These are phyloP conservation scores for Uncinocarpus reesii DNA, from an alignment of 2,329 filamentous ascomycete genomes.

Conservation along the genomic window DNA sequence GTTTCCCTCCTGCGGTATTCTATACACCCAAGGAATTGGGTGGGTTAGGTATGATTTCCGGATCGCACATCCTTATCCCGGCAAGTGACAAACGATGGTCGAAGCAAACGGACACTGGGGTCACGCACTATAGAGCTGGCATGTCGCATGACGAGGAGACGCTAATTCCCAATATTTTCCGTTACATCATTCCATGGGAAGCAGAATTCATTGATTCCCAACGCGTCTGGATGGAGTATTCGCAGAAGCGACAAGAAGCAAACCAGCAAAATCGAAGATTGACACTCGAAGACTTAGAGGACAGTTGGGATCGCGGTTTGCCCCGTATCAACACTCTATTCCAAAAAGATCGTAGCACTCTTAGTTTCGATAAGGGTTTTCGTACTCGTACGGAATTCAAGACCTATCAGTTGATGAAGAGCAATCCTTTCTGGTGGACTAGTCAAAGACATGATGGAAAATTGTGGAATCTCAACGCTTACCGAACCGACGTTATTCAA, in stretches of 20 bases:
- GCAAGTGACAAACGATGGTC: conserved; percentile 97
- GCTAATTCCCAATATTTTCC: conserved; percentile 95
- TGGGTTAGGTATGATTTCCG: conserved; percentile 97
- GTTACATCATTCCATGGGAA: conserved; percentile 98
- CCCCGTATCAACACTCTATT: conserved; percentile 98
- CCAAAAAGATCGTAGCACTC: conserved; percentile 93
- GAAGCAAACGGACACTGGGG: conserved; percentile 93
- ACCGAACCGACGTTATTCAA: conserved; percentile 93
- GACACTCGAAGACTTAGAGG: conserved; percentile 90
- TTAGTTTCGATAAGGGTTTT: conserved; percentile 98
- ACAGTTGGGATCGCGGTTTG: conserved; percentile 95
- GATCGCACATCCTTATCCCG: conserved; percentile 93
- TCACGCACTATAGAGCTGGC: conserved; percentile 91
- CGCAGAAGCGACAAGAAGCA: conserved; percentile 91
- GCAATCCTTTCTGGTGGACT: conserved; percentile 99
- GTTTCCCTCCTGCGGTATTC: conserved; percentile 96
- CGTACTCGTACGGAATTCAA: conserved; percentile 93
- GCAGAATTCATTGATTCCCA: conserved; percentile 98
- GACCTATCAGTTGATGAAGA: conserved; percentile 97
- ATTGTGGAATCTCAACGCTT: conserved; percentile 91
- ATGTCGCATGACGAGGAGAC: conserved; percentile 99
- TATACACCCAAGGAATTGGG: conserved; percentile 97
- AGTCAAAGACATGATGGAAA: conserved; percentile 95
- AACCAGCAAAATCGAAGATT: conserved; percentile 93
- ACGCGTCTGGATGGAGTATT: conserved; percentile 98